phyloP scores from a whole-genome alignment of 1,284 basidiomycete species.

The Heterobasidion parviporum region DNA sequence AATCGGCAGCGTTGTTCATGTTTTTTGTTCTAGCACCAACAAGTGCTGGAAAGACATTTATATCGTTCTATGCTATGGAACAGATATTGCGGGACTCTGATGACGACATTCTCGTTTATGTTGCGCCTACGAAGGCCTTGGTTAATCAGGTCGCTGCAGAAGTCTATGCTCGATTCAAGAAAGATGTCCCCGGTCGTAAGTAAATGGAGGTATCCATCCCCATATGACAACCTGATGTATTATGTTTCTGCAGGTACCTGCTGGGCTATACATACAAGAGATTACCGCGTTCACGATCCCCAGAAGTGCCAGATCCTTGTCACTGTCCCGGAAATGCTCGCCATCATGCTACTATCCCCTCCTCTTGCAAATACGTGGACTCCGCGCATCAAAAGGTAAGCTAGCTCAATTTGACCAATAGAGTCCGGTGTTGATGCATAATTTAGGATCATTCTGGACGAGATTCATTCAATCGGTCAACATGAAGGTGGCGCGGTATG shows the following conservation, averaged over 20 bases:
- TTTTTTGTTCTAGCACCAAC: slow-evolving; percentile 40
- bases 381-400: slow-evolving; percentile 50
- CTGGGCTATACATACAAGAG: slow-evolving; percentile 66
- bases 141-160: slow-evolving; percentile 65
- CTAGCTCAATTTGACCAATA: background rate
- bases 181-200: slow-evolving; percentile 43
- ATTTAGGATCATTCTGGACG: slow-evolving; percentile 59
- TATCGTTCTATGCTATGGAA: slow-evolving; percentile 72
- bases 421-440: background rate
- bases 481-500: slow-evolving; percentile 60
- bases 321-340: slow-evolving; percentile 63
- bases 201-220: slow-evolving; percentile 1
- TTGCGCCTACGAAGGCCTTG: slow-evolving; percentile 67
- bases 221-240: background rate
- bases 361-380: slow-evolving; percentile 52
- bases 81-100: slow-evolving; percentile 50
- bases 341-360: slow-evolving; percentile 61
- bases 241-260: slow-evolving; percentile 31
- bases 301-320: slow-evolving; percentile 64
- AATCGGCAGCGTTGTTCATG: background rate
- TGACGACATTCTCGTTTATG: slow-evolving; percentile 62
- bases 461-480: slow-evolving; percentile 66
- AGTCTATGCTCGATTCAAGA: slow-evolving; percentile 60
- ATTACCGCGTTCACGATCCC: slow-evolving; percentile 54
- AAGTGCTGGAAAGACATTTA: slow-evolving; percentile 69